Conservation (phyloP, 768 basidiomycete species). For the Kwoniella sp. region DNA sequence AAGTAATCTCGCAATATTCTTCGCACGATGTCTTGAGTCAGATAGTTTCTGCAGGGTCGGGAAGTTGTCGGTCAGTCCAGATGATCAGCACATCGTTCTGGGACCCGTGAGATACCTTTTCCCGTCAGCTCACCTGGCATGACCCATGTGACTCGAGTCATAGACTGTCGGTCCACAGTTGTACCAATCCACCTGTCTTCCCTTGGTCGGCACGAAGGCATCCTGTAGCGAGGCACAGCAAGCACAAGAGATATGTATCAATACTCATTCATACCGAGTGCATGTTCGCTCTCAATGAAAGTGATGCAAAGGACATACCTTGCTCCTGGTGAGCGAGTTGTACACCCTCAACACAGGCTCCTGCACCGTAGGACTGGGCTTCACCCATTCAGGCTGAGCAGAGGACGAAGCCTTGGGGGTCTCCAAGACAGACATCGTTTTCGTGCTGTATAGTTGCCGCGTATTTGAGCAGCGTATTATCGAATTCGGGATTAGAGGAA, state of each 20-base stretch:
- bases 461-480: neutral
- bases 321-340: conserved; percentile 88
- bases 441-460: neutral
- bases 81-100: too few relatives aligned
- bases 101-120: too few relatives aligned
- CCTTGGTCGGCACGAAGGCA: conserved; percentile 67
- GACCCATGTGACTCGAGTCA: conserved; percentile 97
- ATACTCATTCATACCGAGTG: too few relatives aligned
- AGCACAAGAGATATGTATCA: neutral
- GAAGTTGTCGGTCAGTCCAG: too few relatives aligned
- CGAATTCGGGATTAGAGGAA: neutral
- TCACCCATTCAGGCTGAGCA: conserved; percentile 60
- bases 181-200: conserved; percentile 71
- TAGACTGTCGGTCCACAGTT: conserved; percentile 99
- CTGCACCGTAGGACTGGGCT: conserved; percentile 59
- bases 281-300: neutral
- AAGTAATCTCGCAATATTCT: conserved; percentile 94
- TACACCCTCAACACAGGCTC: conserved; percentile 79
- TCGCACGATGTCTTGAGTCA: conserved; percentile 87
- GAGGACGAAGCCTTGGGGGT: conserved; percentile 40
- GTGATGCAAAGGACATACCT: conserved; percentile 61
- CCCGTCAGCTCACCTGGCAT: conserved; percentile 73
- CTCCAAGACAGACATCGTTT: conserved; percentile 38
- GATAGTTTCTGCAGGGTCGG: conserved; percentile 84
- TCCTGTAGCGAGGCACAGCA: conserved; percentile 63